Evolutionary conservation across 495 filamentous ascomycete genomes (phyloP), one percentile per base, ranked within the genome.

Genomic region (Trichoderma gamsii): DNA sequence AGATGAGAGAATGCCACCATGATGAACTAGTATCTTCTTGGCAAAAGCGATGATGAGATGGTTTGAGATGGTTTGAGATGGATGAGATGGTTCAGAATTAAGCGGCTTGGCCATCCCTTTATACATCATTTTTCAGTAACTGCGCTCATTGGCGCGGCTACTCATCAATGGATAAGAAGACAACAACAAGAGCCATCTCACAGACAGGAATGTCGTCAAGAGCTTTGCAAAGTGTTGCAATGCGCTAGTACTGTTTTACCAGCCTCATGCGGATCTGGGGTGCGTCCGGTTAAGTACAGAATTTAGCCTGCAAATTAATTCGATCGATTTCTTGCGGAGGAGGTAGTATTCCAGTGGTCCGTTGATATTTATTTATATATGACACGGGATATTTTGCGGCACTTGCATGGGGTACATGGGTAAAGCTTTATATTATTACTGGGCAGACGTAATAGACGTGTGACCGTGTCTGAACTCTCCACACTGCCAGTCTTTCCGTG

Each of bases 231-330:
- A 51, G 46, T 21, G 46, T n/a, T 21, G 46, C 46, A 51, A n/a
- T 15, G 15, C 46, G 46, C 46, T 51, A 51, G 21, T 51, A 51
- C 46, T 7, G 49, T 52, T 23, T 23, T 7, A 52, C n/a, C 9
- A 21, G 18, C n/a, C 18, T 52, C 49, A 52, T 21, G 49, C 49
- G 49, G 49, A 52, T 52, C 49, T 52, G 49, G 49, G n/a, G 49
- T 52, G 9, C 49, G 21, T 21, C 46, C 49, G 49, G 49, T 21
- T 52, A 52, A 52, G 49, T 52, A 52, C 9, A 52, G 18, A 7
- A 52, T 52, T 52, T 52, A 52, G 49, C 49, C 49, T 52, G 49
- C 49, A 21, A 23, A 52, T 52, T 52, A 11, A 1, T 0, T 38
- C 1, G n/a, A 11, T 52, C 49, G n/a, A 52, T 52, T 52, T 9